These are phyloP conservation scores for Paxillus rubicundulus DNA, from an alignment of 768 basidiomycete genomes.

Conservation along the genomic window DNA sequence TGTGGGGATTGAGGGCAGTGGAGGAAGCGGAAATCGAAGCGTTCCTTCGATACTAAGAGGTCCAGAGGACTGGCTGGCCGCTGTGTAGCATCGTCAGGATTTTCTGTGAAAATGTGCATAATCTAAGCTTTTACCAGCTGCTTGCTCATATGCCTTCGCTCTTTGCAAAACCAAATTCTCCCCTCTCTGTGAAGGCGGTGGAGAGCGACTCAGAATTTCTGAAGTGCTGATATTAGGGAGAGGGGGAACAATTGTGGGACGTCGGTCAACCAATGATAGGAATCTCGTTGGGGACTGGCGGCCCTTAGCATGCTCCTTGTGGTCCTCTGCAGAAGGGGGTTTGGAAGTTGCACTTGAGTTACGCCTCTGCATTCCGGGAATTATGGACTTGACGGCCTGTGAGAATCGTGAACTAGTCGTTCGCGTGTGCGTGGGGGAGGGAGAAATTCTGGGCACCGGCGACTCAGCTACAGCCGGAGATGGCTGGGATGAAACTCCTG, in stretches of 20 bases:
- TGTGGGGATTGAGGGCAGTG: constrained; percentile 30
- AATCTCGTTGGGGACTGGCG: constrained; percentile 9
- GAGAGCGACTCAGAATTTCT: constrained; percentile 10
- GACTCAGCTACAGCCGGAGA: constrained; percentile 18
- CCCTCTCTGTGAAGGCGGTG: constrained; percentile 7
- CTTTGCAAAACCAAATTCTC: constrained; percentile 32
- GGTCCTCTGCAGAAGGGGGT: constrained; percentile 3
- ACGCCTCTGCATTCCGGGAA: constrained; percentile 18
- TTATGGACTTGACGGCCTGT: constrained; percentile 25
- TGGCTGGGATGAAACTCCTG: constrained; percentile 10
- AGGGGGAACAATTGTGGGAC: constrained; percentile 1
- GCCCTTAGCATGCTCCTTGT: constrained; percentile 10
- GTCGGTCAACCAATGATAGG: constrained; percentile 15
- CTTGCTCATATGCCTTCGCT: constrained; percentile 26
- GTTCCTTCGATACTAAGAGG: neutral
- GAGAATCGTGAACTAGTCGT: constrained; percentile 19
- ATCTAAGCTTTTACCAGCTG: constrained; percentile 14
- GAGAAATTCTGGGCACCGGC: constrained; percentile 12
- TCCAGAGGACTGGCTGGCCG: neutral
- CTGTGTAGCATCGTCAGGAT: constrained; percentile 1
- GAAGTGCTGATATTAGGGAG: neutral
- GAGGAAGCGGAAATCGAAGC: constrained; percentile 40
- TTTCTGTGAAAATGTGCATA: neutral
- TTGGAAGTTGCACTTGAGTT: constrained; percentile 7
- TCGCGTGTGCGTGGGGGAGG: constrained; percentile 16